Conservation (phyloP, 345 rosid species). For the Pelargonium nanum region DNA sequence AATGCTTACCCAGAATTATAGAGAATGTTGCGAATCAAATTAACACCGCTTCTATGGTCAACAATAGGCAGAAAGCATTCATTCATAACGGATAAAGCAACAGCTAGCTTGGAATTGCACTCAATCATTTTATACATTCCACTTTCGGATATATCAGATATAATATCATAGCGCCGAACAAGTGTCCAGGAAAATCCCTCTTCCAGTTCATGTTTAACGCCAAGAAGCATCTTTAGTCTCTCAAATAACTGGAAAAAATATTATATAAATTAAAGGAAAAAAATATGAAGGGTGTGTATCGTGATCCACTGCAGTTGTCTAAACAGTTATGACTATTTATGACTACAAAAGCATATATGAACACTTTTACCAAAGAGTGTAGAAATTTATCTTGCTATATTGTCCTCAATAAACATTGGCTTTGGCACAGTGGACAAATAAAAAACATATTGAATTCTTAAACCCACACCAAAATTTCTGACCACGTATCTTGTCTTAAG, state of each 20-base stretch:
- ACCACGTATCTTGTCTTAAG: no score
- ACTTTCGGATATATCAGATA: constrained; percentile 34
- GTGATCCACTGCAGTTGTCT: not conserved
- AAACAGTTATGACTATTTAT: not conserved
- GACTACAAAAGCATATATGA: no score
- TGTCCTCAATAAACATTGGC: no score
- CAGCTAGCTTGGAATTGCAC: constrained; percentile 78
- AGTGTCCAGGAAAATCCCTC: constrained; percentile 82
- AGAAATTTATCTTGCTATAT: no score
- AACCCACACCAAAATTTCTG: no score
- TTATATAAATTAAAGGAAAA: constrained; percentile 3
- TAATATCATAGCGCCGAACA: constrained; percentile 49
- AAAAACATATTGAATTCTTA: no score
- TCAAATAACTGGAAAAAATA: constrained; percentile 37
- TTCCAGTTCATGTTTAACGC: constrained; percentile 71
- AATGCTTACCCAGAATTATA: constrained; percentile 78
- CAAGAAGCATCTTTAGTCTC: constrained; percentile 51
- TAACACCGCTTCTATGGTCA: constrained; percentile 82
- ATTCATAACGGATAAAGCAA: constrained; percentile 79
- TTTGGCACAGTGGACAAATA: no score
- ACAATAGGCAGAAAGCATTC: constrained; percentile 84
- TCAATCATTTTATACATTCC: constrained; percentile 48
- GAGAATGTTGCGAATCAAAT: constrained; percentile 76
- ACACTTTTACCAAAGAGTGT: no score
- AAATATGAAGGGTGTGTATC: not conserved